Percentiles rank a stretch among this genome's conserved stretches.
phyloP scores from a whole-genome alignment of 208 protist species.

The Naegleria fowleri region DNA sequence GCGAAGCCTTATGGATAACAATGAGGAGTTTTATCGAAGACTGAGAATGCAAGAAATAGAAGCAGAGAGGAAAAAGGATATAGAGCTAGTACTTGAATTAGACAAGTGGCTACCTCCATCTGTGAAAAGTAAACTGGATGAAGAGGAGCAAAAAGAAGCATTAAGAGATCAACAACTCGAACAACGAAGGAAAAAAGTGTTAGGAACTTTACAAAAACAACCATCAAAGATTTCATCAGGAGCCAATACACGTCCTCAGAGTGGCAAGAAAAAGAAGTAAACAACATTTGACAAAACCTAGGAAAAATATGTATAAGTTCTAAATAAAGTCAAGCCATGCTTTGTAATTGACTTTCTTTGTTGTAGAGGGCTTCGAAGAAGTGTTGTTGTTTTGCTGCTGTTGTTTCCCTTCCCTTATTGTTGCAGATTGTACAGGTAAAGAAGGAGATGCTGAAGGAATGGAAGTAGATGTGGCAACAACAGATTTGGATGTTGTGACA shows the following conservation, averaged over 20 bases:
- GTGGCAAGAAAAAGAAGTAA: background rate
- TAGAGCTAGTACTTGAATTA: background rate
- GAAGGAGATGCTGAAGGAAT: too few species aligned
- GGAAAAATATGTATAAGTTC: background rate
- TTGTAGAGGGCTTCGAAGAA: too few species aligned
- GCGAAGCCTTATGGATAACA: background rate
- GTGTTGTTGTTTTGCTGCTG: background rate
- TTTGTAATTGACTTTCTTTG: background rate
- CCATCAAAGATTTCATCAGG: background rate
- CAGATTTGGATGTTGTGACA: too few species aligned
- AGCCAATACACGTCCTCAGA: background rate
- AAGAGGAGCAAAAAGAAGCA: background rate
- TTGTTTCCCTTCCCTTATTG: background rate
- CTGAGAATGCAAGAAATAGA: background rate
- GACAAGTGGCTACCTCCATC: background rate
- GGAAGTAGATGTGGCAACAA: too few species aligned
- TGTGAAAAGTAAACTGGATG: background rate
- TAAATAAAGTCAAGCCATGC: background rate
- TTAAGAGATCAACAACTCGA: background rate
- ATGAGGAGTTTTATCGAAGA: background rate
- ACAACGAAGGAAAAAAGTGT: background rate
- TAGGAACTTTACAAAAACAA: background rate
- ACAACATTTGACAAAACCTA: background rate
- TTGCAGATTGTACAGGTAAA: too few species aligned
- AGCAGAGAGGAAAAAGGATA: background rate